Conservation (phyloP, 306 rosid genomes). For the Hippophae rhamnoides region DNA sequence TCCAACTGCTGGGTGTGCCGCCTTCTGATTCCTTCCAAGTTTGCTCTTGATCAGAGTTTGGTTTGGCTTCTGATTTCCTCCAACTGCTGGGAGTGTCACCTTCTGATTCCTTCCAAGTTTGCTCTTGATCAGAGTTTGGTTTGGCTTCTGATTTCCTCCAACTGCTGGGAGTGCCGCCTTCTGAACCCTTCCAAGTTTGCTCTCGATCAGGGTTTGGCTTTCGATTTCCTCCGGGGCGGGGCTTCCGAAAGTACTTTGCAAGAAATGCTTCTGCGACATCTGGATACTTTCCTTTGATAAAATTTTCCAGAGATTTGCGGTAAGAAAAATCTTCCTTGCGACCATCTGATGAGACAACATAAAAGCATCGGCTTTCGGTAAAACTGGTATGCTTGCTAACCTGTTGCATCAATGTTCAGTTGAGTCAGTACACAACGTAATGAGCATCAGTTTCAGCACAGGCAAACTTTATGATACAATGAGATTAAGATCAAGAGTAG, state of each 20-base stretch:
- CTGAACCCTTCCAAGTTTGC: slow-evolving; percentile 12
- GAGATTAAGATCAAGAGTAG: too few relatives aligned
- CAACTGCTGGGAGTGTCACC: background rate
- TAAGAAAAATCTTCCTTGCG: slow-evolving; percentile 70
- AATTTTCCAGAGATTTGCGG: slow-evolving; percentile 58
- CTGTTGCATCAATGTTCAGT: slow-evolving; percentile 30
- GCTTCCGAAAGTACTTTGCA: slow-evolving; percentile 50
- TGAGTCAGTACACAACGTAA: background rate
- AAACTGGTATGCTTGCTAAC: slow-evolving; percentile 53
- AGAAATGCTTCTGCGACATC: slow-evolving; percentile 53
- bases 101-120: background rate
- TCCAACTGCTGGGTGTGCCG: background rate
- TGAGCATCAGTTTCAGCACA: background rate
- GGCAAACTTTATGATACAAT: background rate
- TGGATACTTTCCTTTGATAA: slow-evolving; percentile 44
- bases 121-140: slow-evolving; percentile 14
- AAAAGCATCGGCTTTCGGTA: slow-evolving; percentile 76
- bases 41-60: slow-evolving; percentile 17
- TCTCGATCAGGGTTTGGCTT: slow-evolving; percentile 17
- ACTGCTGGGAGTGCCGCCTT: too few relatives aligned
- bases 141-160: background rate
- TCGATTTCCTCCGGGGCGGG: slow-evolving; percentile 30
- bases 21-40: slow-evolving; percentile 4
- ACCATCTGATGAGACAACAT: slow-evolving; percentile 61
- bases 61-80: background rate